Percentiles rank a stretch among this genome's conserved stretches.
Conservation (phyloP, 2,329 filamentous ascomycete species). For the Lachnellula suecica region DNA sequence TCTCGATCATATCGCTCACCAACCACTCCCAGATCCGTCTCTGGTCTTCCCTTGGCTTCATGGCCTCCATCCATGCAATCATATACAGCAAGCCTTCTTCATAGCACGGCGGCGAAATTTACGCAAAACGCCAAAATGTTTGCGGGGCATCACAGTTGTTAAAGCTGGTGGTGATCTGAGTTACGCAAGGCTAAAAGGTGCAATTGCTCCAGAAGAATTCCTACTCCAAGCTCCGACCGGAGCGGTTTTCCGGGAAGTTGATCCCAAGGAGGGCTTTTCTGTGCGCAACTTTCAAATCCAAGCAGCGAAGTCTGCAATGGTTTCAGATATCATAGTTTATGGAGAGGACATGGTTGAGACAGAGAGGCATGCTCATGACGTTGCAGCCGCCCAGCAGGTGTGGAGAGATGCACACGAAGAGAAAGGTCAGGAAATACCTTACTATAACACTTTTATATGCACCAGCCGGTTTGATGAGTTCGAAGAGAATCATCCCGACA, state of each 20-base stretch:
- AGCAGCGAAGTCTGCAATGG: slow-evolving; percentile 78
- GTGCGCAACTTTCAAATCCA: slow-evolving; percentile 98
- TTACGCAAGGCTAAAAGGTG: slow-evolving; percentile 78
- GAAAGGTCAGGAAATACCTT: slow-evolving; percentile 53
- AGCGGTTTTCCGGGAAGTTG: slow-evolving; percentile 69
- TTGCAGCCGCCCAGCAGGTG: slow-evolving; percentile 73
- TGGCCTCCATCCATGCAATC: slow-evolving; percentile 84
- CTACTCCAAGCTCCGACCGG: slow-evolving; percentile 51
- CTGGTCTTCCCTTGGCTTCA: slow-evolving; percentile 95
- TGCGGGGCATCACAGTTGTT: slow-evolving; percentile 80
- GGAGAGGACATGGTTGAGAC: slow-evolving; percentile 66
- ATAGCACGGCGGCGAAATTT: slow-evolving; percentile 71
- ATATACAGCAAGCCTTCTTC: slow-evolving; percentile 89
- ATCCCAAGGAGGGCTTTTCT: slow-evolving; percentile 88
- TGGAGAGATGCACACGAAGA: slow-evolving; percentile 68
- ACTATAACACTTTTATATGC: slow-evolving; percentile 84
- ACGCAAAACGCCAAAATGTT: slow-evolving; percentile 70
- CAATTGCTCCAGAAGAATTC: slow-evolving; percentile 79
- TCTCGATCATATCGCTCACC: slow-evolving; percentile 71
- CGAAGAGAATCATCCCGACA: slow-evolving; percentile 64
- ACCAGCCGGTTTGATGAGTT: slow-evolving; percentile 66
- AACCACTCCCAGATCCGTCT: slow-evolving; percentile 81
- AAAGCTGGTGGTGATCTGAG: slow-evolving; percentile 83
- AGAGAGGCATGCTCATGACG: slow-evolving; percentile 63
- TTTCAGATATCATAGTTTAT: slow-evolving; percentile 93